Conservation (phyloP, 2,329 filamentous ascomycete genomes). For the Aspergillus neoniger region DNA sequence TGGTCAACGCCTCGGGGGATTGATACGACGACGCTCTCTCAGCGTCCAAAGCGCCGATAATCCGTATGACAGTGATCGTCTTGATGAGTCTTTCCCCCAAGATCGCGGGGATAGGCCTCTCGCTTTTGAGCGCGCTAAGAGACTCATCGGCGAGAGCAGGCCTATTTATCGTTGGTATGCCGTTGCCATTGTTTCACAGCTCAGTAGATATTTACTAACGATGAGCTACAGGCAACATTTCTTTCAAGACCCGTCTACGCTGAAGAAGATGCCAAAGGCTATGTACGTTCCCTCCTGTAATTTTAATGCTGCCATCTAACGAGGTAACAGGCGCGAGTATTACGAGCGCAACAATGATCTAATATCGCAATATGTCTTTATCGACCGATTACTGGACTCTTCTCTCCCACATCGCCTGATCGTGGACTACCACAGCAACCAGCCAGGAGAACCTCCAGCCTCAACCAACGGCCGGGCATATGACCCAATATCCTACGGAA, state of each 20-base stretch:
- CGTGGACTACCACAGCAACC: constrained; percentile 69
- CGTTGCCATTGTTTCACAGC: not conserved
- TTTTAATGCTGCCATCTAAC: constrained; percentile 3
- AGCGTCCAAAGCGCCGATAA: constrained; percentile 23
- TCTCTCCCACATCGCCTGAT: constrained; percentile 89
- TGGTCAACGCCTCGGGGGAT: constrained; percentile 38
- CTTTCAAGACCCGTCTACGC: constrained; percentile 76
- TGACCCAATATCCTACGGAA: constrained; percentile 48
- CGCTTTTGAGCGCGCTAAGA: constrained; percentile 16
- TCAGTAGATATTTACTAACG: not conserved
- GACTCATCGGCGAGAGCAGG: constrained; percentile 82
- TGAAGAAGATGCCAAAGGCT: constrained; percentile 70
- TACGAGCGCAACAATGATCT: constrained; percentile 88
- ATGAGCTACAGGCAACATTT: constrained; percentile 63
- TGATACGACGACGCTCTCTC: constrained; percentile 33
- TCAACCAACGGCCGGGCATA: constrained; percentile 29
- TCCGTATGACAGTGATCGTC: constrained; percentile 15
- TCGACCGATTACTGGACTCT: constrained; percentile 86
- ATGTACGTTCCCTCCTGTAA: constrained; percentile 51
- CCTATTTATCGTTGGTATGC: constrained; percentile 74
- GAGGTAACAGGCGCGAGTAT: constrained; percentile 66
- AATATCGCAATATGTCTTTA: constrained; percentile 90
- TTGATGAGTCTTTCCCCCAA: constrained; percentile 14
- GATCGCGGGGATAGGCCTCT: constrained; percentile 34
- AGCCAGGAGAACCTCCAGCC: not conserved